Conservation (phyloP, 257 asterid species). For the Solanum medicagineum region DNA sequence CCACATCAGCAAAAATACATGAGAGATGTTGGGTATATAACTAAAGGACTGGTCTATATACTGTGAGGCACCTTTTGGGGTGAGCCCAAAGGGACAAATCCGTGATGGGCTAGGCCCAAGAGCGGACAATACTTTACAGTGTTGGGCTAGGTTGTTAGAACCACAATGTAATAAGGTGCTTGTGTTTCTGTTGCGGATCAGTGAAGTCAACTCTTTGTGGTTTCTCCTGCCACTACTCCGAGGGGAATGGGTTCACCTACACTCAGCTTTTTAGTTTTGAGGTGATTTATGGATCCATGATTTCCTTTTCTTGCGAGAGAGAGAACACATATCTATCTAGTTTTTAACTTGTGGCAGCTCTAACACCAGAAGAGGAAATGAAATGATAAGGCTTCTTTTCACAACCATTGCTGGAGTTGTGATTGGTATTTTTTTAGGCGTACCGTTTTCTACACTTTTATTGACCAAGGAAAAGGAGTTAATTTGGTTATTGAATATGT, state of each 20-base stretch:
- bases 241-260: conserved; percentile 11
- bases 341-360: conserved; percentile 10
- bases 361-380: conserved; percentile 49
- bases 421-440: conserved; percentile 74
- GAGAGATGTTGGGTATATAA: too few relatives aligned
- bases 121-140: too few relatives aligned
- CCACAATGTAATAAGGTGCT: neutral
- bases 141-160: too few relatives aligned
- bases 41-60: too few relatives aligned
- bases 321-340: neutral
- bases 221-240: neutral
- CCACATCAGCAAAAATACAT: too few relatives aligned
- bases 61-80: too few relatives aligned
- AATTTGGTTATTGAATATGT: neutral
- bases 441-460: conserved; percentile 58
- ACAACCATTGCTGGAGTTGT: conserved; percentile 64
- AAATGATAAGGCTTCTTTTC: conserved; percentile 55
- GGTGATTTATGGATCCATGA: neutral
- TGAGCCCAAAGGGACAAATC: too few relatives aligned
- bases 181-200: neutral
- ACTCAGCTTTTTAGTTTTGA: conserved; percentile 11
- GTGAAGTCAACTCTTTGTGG: neutral
- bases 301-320: neutral
- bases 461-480: conserved; percentile 47
- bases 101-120: too few relatives aligned